Conservation (phyloP, 2,329 filamentous ascomycete genomes). For the Epichloe bromicola region DNA sequence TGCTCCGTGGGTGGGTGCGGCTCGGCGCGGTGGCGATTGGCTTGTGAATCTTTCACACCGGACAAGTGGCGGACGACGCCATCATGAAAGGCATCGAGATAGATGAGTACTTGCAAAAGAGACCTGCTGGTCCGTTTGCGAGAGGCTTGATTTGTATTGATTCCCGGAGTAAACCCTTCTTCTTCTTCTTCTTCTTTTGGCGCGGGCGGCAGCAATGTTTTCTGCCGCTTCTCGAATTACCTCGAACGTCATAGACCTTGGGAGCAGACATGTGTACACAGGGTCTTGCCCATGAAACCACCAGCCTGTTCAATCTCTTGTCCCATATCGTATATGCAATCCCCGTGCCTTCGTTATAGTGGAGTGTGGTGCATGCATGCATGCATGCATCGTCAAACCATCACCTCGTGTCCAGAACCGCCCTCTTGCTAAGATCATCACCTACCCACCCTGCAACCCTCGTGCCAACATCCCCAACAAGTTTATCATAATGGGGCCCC, state of each 20-base stretch:
- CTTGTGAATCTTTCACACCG: constrained; percentile 13
- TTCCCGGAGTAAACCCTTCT: neutral
- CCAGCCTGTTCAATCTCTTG: no score
- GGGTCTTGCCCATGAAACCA: no score
- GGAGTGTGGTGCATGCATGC: neutral
- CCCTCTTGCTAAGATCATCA: constrained; percentile 40
- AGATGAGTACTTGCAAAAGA: constrained; percentile 11
- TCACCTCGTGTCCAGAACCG: constrained; percentile 15
- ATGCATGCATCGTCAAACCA: neutral
- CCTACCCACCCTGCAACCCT: constrained; percentile 58
- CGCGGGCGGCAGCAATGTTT: neutral
- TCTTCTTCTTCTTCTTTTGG: no score
- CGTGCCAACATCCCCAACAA: constrained; percentile 63
- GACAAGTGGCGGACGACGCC: constrained; percentile 12
- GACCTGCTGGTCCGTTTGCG: constrained; percentile 17
- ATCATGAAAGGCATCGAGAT: constrained; percentile 16
- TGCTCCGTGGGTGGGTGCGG: constrained; percentile 16
- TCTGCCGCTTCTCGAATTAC: no score
- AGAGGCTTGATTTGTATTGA: constrained; percentile 23
- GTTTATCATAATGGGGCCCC: constrained; percentile 57
- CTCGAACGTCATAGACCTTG: no score
- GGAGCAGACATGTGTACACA: no score
- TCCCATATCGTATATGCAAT: no score
- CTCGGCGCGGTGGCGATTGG: constrained; percentile 18
- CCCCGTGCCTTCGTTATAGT: no score